phyloP scores from a whole-genome alignment of 2,329 filamentous ascomycete genomes.

The Acrocalymma vagum region DNA sequence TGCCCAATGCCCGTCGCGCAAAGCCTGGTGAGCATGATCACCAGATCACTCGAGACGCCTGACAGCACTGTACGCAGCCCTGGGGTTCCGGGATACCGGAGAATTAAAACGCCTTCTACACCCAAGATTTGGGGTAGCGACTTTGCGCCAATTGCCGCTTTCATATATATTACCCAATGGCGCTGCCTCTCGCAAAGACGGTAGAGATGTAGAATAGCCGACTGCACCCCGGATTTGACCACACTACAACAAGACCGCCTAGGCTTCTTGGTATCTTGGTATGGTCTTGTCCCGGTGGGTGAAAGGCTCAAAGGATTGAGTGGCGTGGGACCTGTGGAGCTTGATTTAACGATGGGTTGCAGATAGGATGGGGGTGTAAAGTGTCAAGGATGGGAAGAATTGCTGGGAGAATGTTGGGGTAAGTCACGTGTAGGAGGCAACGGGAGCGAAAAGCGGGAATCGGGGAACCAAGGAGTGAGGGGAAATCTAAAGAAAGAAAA shows the following conservation, averaged over 20 bases:
- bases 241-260: slow-evolving; percentile 14
- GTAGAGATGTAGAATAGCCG: not conserved
- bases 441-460: no score
- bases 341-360: slow-evolving; percentile 22
- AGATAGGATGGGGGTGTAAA: no score
- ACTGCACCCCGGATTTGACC: not conserved
- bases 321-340: slow-evolving; percentile 14
- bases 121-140: slow-evolving; percentile 20
- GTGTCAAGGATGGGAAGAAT: no score
- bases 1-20: slow-evolving; percentile 5
- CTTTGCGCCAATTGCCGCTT: not conserved
- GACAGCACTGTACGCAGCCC: not conserved
- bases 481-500: no score
- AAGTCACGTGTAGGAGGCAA: no score
- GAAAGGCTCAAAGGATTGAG: no score
- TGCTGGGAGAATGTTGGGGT: no score
- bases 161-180: not conserved
- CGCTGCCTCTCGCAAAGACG: no score
- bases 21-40: slow-evolving; percentile 4
- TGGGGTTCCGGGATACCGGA: slow-evolving; percentile 6
- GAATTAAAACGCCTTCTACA: slow-evolving; percentile 18
- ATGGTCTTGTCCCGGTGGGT: slow-evolving; percentile 35
- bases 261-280: slow-evolving; percentile 27
- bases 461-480: no score
- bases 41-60: slow-evolving; percentile 5